phyloP scores from a whole-genome alignment of 2,329 filamentous ascomycete species.

The Botryosphaeria agaves region DNA sequence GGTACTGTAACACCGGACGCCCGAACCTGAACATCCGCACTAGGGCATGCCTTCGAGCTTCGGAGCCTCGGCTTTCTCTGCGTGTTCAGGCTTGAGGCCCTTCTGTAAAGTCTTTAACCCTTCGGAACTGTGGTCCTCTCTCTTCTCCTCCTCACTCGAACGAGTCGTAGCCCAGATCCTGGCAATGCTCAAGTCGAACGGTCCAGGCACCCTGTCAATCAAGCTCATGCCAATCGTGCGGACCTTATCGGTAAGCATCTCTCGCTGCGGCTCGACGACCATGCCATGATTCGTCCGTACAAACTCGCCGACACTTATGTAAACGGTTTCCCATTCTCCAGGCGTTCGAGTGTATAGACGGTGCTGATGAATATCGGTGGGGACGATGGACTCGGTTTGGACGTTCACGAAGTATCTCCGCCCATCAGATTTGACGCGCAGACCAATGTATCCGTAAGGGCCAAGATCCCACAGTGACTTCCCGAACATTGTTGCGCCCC shows the following conservation, averaged over 20 bases:
- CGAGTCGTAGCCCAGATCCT: slow-evolving; percentile 83
- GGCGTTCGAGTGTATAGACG: slow-evolving; percentile 61
- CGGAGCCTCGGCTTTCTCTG: no score
- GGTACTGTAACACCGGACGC: no score
- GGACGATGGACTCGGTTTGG: slow-evolving; percentile 84
- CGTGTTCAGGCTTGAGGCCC: no score
- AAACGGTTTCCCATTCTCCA: slow-evolving; percentile 87
- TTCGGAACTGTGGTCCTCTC: no score
- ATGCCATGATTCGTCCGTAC: slow-evolving; percentile 87
- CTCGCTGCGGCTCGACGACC: slow-evolving; percentile 82
- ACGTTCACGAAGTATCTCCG: slow-evolving; percentile 89
- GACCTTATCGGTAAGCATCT: slow-evolving; percentile 74
- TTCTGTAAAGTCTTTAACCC: no score
- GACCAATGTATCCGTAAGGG: slow-evolving; percentile 68
- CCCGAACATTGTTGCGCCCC: slow-evolving; percentile 66
- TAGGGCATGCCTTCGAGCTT: no score
- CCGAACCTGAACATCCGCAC: no score
- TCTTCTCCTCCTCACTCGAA: slow-evolving; percentile 14
- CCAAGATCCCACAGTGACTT: slow-evolving; percentile 78
- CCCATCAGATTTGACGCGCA: slow-evolving; percentile 81
- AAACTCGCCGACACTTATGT: slow-evolving; percentile 82
- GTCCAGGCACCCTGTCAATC: slow-evolving; percentile 75
- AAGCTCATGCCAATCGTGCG: slow-evolving; percentile 72
- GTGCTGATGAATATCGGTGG: slow-evolving; percentile 93
- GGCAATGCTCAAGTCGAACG: slow-evolving; percentile 74